Percentiles rank a stretch among this genome's conserved stretches.
phyloP scores from a whole-genome alignment of 2,329 filamentous ascomycete species.

The Ascochyta viciae-villosae region DNA sequence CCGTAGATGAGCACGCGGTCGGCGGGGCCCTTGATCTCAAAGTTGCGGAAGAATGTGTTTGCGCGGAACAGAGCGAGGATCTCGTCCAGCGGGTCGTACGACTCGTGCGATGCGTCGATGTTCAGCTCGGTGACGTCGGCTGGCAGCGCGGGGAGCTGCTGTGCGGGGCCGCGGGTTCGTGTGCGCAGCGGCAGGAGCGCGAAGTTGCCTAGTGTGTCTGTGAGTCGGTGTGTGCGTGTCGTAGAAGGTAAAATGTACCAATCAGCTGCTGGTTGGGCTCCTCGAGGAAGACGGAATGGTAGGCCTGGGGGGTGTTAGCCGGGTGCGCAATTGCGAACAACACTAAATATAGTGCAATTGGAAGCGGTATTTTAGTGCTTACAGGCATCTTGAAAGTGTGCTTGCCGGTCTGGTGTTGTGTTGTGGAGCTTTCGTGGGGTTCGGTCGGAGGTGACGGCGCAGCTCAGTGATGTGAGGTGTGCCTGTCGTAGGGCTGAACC shows the following conservation, averaged over 20 bases:
- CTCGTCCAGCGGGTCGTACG: slow-evolving; percentile 96
- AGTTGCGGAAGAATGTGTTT: slow-evolving; percentile 99
- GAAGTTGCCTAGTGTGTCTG: slow-evolving; percentile 73
- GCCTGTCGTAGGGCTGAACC: slow-evolving; percentile 43
- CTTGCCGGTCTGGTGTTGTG: slow-evolving; percentile 21
- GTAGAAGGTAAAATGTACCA: slow-evolving; percentile 52
- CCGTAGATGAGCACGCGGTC: slow-evolving; percentile 96
- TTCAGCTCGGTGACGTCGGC: slow-evolving; percentile 62
- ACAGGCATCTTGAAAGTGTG: slow-evolving; percentile 56
- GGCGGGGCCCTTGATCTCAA: slow-evolving; percentile 96
- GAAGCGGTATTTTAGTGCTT: slow-evolving; percentile 23
- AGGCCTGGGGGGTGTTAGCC: slow-evolving; percentile 69
- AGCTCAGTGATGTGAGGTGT: slow-evolving; percentile 38
- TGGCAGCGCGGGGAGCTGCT: slow-evolving; percentile 72
- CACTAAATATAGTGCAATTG: not conserved
- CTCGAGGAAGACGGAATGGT: slow-evolving; percentile 96
- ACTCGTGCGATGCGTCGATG: slow-evolving; percentile 83
- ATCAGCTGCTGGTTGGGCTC: slow-evolving; percentile 73
- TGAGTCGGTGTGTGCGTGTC: not conserved
- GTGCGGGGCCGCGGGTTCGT: slow-evolving; percentile 92
- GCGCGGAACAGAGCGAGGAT: slow-evolving; percentile 91
- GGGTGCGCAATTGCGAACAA: not conserved
- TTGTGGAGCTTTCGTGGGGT: slow-evolving; percentile 28
- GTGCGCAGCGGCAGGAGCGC: slow-evolving; percentile 93
- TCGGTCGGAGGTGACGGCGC: slow-evolving; percentile 36